Evolutionary conservation across 768 basidiomycete species (phyloP), one percentile per base, ranked within the genome.

Genomic region (Obba rivulosa): DNA sequence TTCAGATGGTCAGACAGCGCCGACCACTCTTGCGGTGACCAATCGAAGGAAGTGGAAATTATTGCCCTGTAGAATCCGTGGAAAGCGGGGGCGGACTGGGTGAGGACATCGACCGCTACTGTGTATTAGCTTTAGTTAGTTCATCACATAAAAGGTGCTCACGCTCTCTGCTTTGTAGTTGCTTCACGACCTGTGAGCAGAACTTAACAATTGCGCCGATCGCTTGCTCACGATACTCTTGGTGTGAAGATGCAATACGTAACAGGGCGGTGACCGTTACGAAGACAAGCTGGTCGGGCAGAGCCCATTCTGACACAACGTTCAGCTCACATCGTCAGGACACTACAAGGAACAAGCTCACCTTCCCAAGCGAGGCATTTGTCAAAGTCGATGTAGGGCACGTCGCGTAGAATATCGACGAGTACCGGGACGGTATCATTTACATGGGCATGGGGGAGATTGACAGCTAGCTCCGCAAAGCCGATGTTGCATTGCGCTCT

Each of bases 1-100:
- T 76, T 73, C 21, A 89, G 71, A 34, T 73, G 70, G 10, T 66
- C 58, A 0, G 81, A 73, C 16, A 91, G 66, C 17, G 65, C 61
- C 21, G 70, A 65, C 87, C 88, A 91, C 55, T 88, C 83, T 2
- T 66, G 53, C 31, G 79, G 58, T 11, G 77, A 78, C 90, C 91
- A 94, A 21, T 77, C 69, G 61, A 86, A 91, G 1, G 81, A 73
- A 2, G 83, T 85, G 3, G 87, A 87, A 39, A 81, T 87, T 50
- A 92, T 79, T 4, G 92, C 90, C 31, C 92, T 81, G 62, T 91
- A 90, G 23, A 93, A 70, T 7, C 92, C 92, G 63, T 94, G 90
- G 37, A 95, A 71, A 14, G 87, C 80, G 5, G 92, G 92, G 17
- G 83, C 83, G 31, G 85, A 66, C 52, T 90, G 88, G 1, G 83